A percentile compares a stretch with the other conserved stretches of the same genome.
phyloP scores from a whole-genome alignment of 371 early-diverging fungal genomes.

The Actinomucor elegans region DNA sequence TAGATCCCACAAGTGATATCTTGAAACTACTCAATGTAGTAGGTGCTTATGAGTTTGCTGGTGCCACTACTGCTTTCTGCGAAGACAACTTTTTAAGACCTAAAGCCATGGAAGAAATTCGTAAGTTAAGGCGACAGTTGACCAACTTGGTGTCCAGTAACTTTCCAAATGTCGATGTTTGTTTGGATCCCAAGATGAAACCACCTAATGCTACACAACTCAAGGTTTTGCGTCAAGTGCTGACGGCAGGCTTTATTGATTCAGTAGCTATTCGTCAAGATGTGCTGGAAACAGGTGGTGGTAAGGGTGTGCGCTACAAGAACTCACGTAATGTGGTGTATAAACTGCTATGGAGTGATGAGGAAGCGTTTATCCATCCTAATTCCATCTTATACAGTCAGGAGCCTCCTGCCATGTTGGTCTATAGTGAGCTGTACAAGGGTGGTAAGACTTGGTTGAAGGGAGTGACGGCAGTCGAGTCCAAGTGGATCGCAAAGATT shows the following conservation, averaged over 20 bases:
- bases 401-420: conserved; percentile 79
- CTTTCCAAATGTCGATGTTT: conserved; percentile 59
- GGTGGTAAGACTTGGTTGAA: conserved; percentile 69
- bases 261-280: conserved; percentile 84
- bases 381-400: conserved; percentile 64
- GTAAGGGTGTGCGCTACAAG: conserved; percentile 40
- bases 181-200: conserved; percentile 63
- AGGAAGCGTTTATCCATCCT: conserved; percentile 77
- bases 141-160: conserved; percentile 73
- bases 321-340: conserved; percentile 64
- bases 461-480: conserved; percentile 76
- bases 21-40: conserved; percentile 80
- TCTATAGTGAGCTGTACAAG: conserved; percentile 66
- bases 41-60: conserved; percentile 88
- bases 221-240: conserved; percentile 78
- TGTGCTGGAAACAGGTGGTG: conserved; percentile 61
- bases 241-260: conserved; percentile 89
- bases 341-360: conserved; percentile 78
- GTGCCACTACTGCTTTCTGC: conserved; percentile 75
- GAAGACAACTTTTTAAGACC: conserved; percentile 77
- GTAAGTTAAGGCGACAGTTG: conserved; percentile 84
- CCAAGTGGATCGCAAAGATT: conserved; percentile 78
- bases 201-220: conserved; percentile 73
- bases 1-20: conserved; percentile 80
- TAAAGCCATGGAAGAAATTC: conserved; percentile 94